Evolutionary conservation across 2,329 filamentous ascomycete genomes (phyloP).

Genomic region (Exophiala calicioides): DNA sequence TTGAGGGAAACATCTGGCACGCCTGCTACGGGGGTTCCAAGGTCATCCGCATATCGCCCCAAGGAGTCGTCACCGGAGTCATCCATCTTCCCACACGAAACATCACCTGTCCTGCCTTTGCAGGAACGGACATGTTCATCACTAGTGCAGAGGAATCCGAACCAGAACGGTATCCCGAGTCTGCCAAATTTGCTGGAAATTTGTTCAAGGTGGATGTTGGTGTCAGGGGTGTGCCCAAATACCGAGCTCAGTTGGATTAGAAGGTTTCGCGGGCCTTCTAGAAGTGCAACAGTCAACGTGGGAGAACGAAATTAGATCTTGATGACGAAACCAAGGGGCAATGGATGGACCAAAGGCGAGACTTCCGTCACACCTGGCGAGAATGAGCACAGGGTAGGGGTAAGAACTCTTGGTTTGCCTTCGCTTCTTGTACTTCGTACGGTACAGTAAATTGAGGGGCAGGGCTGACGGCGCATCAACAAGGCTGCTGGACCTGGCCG

Average conservation of each 20-base stretch:
- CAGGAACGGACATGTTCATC: slow-evolving; percentile 72
- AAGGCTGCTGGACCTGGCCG: slow-evolving; percentile 9
- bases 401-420: too few relatives aligned
- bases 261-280: slow-evolving; percentile 11
- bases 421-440: not conserved
- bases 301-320: too few relatives aligned
- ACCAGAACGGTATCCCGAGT: slow-evolving; percentile 63
- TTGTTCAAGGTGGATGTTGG: slow-evolving; percentile 51
- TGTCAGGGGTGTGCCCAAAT: slow-evolving; percentile 58
- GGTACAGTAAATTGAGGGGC: too few relatives aligned
- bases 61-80: slow-evolving; percentile 71
- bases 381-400: too few relatives aligned
- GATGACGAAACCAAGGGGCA: too few relatives aligned
- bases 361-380: not conserved
- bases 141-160: slow-evolving; percentile 73
- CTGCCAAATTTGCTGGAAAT: slow-evolving; percentile 66
- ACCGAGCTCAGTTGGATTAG: slow-evolving; percentile 61
- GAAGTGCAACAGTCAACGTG: slow-evolving; percentile 4
- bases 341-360: not conserved
- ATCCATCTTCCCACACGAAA: slow-evolving; percentile 75
- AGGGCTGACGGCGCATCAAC: slow-evolving; percentile 9
- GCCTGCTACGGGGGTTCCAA: slow-evolving; percentile 77
- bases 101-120: slow-evolving; percentile 79
- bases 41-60: slow-evolving; percentile 71
- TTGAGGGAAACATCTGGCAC: slow-evolving; percentile 84